Percentiles rank a stretch among this genome's conserved stretches.
Evolutionary conservation across 1,139 yeast genomes (phyloP).

Genomic region (Schizosaccharomyces versatilis): DNA sequence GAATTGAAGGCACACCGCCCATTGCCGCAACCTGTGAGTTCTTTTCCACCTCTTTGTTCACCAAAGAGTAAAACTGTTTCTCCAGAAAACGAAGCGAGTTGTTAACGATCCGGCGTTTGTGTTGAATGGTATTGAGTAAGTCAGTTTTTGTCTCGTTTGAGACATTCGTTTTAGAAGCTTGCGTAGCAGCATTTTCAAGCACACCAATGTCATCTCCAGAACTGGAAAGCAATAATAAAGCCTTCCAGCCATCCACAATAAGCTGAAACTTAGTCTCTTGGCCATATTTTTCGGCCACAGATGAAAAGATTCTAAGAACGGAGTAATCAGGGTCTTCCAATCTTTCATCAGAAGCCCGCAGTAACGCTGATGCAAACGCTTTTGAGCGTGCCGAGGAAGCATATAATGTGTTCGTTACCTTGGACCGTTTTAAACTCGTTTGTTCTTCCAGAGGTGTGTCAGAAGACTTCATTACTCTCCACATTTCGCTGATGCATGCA

Average conservation of each 20-base stretch:
- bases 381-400: neutral
- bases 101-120: conserved; percentile 25
- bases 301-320: conserved; percentile 47
- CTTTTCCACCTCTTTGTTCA: conserved; percentile 50
- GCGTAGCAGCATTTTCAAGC: too few species aligned
- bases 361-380: neutral
- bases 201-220: conserved; percentile 13
- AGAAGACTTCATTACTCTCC: neutral
- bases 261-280: conserved; percentile 15
- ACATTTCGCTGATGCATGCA: conserved; percentile 41
- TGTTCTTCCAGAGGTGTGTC: neutral
- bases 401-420: neutral
- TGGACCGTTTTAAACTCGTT: too few species aligned
- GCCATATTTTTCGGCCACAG: conserved; percentile 12
- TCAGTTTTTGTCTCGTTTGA: conserved; percentile 14
- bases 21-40: conserved; percentile 32
- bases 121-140: conserved; percentile 9
- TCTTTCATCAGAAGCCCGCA: conserved; percentile 33
- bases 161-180: neutral
- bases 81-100: conserved; percentile 47
- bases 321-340: conserved; percentile 63
- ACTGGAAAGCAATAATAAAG: conserved; percentile 16
- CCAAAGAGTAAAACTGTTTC: conserved; percentile 51
- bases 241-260: conserved; percentile 21
- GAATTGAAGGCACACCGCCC: conserved; percentile 45